Base-by-base conservation (phyloP, 1,139 yeast species). In the Taphrina flavorubra region DNA sequence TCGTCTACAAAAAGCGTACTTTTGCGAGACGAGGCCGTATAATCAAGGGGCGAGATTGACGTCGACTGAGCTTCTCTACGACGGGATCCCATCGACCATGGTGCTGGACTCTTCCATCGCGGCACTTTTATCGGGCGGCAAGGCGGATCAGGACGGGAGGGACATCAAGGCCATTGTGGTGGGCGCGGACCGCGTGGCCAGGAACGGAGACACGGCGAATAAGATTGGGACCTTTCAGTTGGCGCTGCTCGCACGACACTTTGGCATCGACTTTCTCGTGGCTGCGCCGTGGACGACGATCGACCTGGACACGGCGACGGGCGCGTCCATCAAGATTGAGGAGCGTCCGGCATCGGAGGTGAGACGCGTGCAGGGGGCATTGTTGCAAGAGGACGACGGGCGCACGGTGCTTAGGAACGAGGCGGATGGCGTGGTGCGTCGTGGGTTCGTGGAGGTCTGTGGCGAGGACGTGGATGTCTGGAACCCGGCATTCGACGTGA, bases 131-230 rank as follows among this genome's bases (percentile, higher is more conserved):
- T 73, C 78, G 13, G 67, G 67, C n/a, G 67, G 53, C 69, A 72
- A 64, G 18, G 40, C 46, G 16, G 59, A 46, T 13, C 47, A 55
- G 18, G 42, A 59, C 1, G 68, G 68, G 11, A 11, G 53, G 36
- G 78, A 77, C 51, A 85, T 94, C 68, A 89, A 88, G 77, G 90
- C 92, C 64, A 88, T 92, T 40, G 90, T 94, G 67, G 98, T 90
- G n/a, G 99, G 99, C 57, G 97, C 98, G n/a, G 99, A 94, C 77
- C 85, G 99, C 77, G 88, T 94, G 47, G 97, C 92, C 1, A 81
- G 82, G 59, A 89, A 92, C 77, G 99, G 99, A 69, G 99, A 94
- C 76, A 86, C 97, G 36, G 98, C 98, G 0, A 94, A 94, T 80
- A 94, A 94, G 79, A 94, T 94, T 70, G 99, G 99, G n/a, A 94